phyloP scores from a whole-genome alignment of 345 rosid species.

The Raphanus raphanistrum region DNA sequence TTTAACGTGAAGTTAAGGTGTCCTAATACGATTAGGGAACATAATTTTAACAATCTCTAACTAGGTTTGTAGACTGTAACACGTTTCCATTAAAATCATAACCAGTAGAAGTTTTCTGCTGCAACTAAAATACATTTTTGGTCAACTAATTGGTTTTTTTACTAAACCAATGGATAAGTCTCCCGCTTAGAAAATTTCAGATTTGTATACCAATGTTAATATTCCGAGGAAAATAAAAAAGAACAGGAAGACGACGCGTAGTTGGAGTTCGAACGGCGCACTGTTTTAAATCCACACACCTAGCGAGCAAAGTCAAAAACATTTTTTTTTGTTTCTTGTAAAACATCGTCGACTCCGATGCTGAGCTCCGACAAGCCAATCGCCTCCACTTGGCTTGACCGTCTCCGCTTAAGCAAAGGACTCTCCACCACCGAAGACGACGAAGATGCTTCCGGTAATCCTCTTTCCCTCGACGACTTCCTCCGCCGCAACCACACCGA shows the following conservation, averaged over 20 bases:
- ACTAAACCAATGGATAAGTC: not conserved
- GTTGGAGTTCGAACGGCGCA: conserved; percentile 34
- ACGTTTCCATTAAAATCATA: no score
- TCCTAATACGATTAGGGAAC: no score
- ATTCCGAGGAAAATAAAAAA: not conserved
- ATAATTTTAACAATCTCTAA: no score
- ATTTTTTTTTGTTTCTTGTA: not conserved
- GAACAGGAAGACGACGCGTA: conserved; percentile 23
- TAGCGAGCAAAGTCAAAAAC: not conserved
- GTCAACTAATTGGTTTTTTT: not conserved
- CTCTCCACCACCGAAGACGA: conserved; percentile 52
- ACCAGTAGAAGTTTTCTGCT: no score
- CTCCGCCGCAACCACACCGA: conserved; percentile 47
- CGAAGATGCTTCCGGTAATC: conserved; percentile 47
- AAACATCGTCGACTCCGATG: conserved; percentile 47
- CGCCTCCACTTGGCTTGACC: conserved; percentile 77
- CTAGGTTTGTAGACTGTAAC: no score
- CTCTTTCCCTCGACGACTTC: conserved; percentile 56
- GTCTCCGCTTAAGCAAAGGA: conserved; percentile 84
- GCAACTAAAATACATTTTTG: no score
- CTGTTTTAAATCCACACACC: conserved; percentile 16
- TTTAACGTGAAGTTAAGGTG: not conserved
- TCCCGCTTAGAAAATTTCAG: not conserved
- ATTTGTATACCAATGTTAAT: not conserved
- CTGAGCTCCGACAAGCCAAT: conserved; percentile 62